These are phyloP conservation scores for Agrocybe chaxingu DNA, from an alignment of 768 basidiomycete genomes.

Conservation along the genomic window DNA sequence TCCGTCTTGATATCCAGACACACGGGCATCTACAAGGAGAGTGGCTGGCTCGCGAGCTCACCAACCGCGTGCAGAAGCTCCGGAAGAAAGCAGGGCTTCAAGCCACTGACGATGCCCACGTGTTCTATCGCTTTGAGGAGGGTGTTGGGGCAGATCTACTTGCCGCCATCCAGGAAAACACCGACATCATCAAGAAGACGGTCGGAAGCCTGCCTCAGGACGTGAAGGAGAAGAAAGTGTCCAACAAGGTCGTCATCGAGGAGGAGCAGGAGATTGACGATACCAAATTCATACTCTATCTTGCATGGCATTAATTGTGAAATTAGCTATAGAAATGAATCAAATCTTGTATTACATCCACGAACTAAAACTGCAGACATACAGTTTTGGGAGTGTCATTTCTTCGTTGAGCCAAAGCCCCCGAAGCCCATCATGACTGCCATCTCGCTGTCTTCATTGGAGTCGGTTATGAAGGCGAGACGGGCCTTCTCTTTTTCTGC, in stretches of 20 bases:
- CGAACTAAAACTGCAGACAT: constrained; percentile 25
- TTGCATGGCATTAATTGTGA: constrained; percentile 48
- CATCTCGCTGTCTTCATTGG: constrained; percentile 64
- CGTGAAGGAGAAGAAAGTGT: constrained; percentile 47
- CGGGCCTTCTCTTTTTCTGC: constrained; percentile 73
- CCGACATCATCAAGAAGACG: constrained; percentile 68
- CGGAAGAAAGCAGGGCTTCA: constrained; percentile 95
- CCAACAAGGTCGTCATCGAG: constrained; percentile 58
- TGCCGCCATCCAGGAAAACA: constrained; percentile 61
- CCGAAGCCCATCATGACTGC: constrained; percentile 87
- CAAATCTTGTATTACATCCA: constrained; percentile 22
- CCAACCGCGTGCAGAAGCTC: constrained; percentile 91
- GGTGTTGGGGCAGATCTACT: constrained; percentile 63
- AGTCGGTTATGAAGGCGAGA: constrained; percentile 55
- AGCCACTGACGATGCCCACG: constrained; percentile 89
- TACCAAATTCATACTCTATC: constrained; percentile 67
- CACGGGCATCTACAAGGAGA: constrained; percentile 85
- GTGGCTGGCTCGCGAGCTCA: constrained; percentile 86
- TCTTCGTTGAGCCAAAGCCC: constrained; percentile 86
- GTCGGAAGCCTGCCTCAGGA: constrained; percentile 70
- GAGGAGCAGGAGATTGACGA: constrained; percentile 89
- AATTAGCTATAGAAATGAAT: constrained; percentile 11
- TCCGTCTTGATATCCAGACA: constrained; percentile 85
- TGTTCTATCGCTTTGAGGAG: constrained; percentile 80
- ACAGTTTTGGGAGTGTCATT: constrained; percentile 37